Base-by-base conservation (phyloP, 148 eudicot genomes). In the Cornus suecica region DNA sequence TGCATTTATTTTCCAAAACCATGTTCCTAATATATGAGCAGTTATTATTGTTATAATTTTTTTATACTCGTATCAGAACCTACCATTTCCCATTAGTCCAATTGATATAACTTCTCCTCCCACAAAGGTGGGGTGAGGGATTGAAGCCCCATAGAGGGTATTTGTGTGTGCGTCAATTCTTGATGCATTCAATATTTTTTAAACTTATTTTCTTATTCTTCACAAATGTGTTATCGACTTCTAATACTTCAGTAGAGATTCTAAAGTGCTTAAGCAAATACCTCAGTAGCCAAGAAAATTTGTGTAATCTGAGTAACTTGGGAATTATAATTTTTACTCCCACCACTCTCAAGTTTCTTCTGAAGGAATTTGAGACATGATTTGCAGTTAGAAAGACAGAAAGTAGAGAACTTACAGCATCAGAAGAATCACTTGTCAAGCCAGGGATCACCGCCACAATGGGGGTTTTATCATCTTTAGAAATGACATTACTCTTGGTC, bases 391-490 rank as follows among this genome's bases (percentile, higher is more conserved):
- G 34, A 27, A 27, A 56, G 20, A 58, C 22, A 30, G 20, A 31
- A 67, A 45, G 52, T 63, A 18, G 0, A 27, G 25, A 75, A 81
- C 97, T 82, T 87, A 95, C 99, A 73, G 97, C 77, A 63, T 97
- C 87, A 77, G 88, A 78, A 28, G 99, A 95, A 80, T 95, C 99
- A 81, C 99, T 95, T 45, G 97, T 92, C 72, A 95, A 80, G 58
- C 99, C 99, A 26, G 99, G 99, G 66, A 95, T 80, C 72, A 92
- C 89, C 60, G 89, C 76, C 77, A 91, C 84, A 78, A 95, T 91
- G 27, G 99, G 99, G 22, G 89, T 86, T 51, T 68, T 74, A 77
- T 88, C 94, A 81, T 91, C 89, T 75, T 88, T 87, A 27, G 83
- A 31, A 63, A 87, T 80, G 31, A 62, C 76, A 82, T 79, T 80